Conservation (phyloP, 192 early-diverging fungal genomes). For the Backusella macrospora region DNA sequence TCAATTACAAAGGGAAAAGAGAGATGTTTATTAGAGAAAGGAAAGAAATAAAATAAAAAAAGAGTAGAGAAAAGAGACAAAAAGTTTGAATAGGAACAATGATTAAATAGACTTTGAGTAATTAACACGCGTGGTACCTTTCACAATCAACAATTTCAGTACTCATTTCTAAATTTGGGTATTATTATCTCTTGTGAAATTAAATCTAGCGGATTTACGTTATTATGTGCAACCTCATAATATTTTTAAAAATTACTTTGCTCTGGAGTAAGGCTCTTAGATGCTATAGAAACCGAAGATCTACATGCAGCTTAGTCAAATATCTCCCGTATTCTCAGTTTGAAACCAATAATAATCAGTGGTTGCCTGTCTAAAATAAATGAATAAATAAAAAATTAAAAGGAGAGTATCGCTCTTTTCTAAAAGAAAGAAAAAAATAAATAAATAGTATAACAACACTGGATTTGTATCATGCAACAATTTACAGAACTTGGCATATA, state of each 20-base stretch:
- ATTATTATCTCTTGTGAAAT: neutral
- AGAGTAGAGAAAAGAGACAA: slow-evolving; percentile 5
- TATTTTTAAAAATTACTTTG: slow-evolving; percentile 9
- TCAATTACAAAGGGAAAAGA: no score
- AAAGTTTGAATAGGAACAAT: slow-evolving; percentile 10
- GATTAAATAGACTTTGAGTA: slow-evolving; percentile 9
- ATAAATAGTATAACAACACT: neutral
- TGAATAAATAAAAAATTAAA: slow-evolving; percentile 6
- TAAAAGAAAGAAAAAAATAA: neutral
- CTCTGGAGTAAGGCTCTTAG: neutral
- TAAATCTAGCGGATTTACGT: neutral
- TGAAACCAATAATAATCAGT: neutral
- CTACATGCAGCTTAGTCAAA: neutral
- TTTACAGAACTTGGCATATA: slow-evolving; percentile 6
- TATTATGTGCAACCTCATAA: slow-evolving; percentile 1
- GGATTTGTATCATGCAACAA: slow-evolving; percentile 2
- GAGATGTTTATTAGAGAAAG: no score
- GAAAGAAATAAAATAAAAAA: neutral
- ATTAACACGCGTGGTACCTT: slow-evolving; percentile 10
- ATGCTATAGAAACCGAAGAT: neutral
- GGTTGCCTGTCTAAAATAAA: neutral
- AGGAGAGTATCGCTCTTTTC: neutral
- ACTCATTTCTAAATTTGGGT: neutral
- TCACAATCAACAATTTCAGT: slow-evolving; percentile 13
- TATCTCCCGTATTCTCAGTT: slow-evolving; percentile 1